phyloP scores from a whole-genome alignment of 169 alveolate genomes.

The Babesia divergens region DNA sequence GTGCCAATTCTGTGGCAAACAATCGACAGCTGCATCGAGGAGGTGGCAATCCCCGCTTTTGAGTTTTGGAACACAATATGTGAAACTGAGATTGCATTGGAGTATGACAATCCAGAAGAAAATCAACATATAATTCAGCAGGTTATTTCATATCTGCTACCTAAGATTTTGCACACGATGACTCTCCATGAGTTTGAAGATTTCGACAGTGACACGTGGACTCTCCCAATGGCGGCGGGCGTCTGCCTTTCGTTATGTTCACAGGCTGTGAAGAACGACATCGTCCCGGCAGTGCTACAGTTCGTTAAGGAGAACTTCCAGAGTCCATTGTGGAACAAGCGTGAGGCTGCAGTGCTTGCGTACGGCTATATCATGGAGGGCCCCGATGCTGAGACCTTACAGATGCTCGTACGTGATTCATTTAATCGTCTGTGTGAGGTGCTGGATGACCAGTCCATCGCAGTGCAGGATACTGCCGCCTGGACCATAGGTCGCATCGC shows the following conservation, averaged over 20 bases:
- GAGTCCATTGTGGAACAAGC: constrained; percentile 84
- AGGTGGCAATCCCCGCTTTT: constrained; percentile 82
- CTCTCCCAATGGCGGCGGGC: constrained; percentile 91
- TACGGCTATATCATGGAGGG: constrained; percentile 91
- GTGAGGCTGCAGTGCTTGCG: constrained; percentile 91
- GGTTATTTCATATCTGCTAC: constrained; percentile 78
- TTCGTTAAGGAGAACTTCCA: constrained; percentile 83
- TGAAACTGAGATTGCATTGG: constrained; percentile 77
- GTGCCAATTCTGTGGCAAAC: constrained; percentile 83
- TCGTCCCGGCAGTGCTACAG: constrained; percentile 82
- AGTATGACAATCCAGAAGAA: constrained; percentile 49
- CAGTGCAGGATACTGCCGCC: constrained; percentile 91
- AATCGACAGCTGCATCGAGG: constrained; percentile 76
- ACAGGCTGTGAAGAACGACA: constrained; percentile 85
- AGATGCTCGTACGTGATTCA: constrained; percentile 81
- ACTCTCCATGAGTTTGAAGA: constrained; percentile 82
- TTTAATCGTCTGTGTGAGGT: constrained; percentile 82
- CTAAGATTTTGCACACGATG: constrained; percentile 81
- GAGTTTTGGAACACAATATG: constrained; percentile 88
- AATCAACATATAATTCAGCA: constrained; percentile 76
- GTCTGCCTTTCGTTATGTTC: constrained; percentile 87
- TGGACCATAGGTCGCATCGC: constrained; percentile 91
- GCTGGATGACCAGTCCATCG: constrained; percentile 83
- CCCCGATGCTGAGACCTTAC: constrained; percentile 85
- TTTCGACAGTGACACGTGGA: constrained; percentile 86